phyloP scores from a whole-genome alignment of 2,329 filamentous ascomycete genomes.

The Aspergillus brasiliensis region DNA sequence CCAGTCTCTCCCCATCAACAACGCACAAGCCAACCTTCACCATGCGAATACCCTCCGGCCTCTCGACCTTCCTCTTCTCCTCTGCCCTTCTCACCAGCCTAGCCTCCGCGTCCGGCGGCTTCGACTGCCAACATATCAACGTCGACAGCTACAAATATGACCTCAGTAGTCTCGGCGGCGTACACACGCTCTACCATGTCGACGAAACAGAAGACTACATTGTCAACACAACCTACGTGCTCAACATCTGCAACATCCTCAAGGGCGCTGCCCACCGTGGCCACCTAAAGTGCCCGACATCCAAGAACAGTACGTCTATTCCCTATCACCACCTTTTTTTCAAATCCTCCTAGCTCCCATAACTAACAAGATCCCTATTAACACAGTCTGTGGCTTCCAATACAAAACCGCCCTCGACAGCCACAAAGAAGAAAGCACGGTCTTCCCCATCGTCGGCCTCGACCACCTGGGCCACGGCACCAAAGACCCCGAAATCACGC shows the following conservation, averaged over 20 bases:
- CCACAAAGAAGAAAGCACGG: slow-evolving; percentile 54
- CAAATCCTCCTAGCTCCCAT: neutral
- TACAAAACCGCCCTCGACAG: slow-evolving; percentile 54
- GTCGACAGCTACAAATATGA: slow-evolving; percentile 43
- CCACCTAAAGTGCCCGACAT: slow-evolving; percentile 33
- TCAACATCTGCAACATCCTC: slow-evolving; percentile 39
- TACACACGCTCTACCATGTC: slow-evolving; percentile 38
- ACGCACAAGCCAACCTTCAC: slow-evolving; percentile 11
- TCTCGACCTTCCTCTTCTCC: slow-evolving; percentile 29
- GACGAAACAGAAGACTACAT: slow-evolving; percentile 29
- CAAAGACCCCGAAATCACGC: slow-evolving; percentile 64
- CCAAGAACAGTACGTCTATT: slow-evolving; percentile 37
- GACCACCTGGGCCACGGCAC: slow-evolving; percentile 55
- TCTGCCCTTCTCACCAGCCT: slow-evolving; percentile 29
- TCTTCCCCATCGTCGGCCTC: slow-evolving; percentile 75
- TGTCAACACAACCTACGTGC: slow-evolving; percentile 41
- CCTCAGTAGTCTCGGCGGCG: slow-evolving; percentile 40
- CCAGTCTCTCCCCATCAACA: neutral
- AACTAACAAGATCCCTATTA: neutral
- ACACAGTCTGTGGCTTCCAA: slow-evolving; percentile 74
- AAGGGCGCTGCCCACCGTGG: slow-evolving; percentile 29
- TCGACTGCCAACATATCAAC: slow-evolving; percentile 43
- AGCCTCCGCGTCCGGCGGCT: slow-evolving; percentile 31
- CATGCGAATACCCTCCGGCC: slow-evolving; percentile 38
- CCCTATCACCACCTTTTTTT: neutral